Percentiles rank a stretch among this genome's conserved stretches.
Conservation (phyloP, 331 rosid species). For the Cydonia oblonga region DNA sequence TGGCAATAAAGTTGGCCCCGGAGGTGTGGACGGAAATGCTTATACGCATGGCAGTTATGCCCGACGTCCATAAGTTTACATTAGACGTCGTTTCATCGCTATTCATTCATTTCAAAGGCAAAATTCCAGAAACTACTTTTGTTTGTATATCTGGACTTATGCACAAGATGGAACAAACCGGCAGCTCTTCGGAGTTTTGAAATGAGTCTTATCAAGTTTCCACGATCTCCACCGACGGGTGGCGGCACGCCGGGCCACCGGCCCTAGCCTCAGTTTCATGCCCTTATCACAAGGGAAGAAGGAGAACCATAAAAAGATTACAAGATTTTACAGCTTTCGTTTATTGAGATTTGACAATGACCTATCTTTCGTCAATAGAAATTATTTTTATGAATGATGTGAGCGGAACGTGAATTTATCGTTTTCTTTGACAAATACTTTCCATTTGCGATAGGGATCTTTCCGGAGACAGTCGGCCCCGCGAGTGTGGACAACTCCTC, state of each 20-base stretch:
- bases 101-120: conserved; percentile 35
- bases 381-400: no score
- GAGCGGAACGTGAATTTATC: no score
- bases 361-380: no score
- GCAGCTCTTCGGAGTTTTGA: conserved; percentile 11
- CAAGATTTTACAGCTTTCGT: no score
- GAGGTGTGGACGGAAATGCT: conserved; percentile 78
- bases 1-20: conserved; percentile 70
- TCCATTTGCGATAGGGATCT: no score
- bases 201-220: background rate
- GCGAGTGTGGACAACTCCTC: no score
- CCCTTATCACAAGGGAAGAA: background rate
- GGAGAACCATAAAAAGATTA: no score
- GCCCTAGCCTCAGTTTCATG: background rate
- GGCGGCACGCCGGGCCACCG: background rate
- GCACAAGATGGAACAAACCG: conserved; percentile 36
- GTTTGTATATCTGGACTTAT: conserved; percentile 51
- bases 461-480: no score
- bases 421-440: no score
- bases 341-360: no score
- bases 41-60: conserved; percentile 55
- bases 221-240: no score
- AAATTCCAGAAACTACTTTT: conserved; percentile 45
- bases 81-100: conserved; percentile 54
- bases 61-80: conserved; percentile 67